These are phyloP conservation scores for Cyathus striatus DNA, from an alignment of 768 basidiomycete species.

Conservation along the genomic window DNA sequence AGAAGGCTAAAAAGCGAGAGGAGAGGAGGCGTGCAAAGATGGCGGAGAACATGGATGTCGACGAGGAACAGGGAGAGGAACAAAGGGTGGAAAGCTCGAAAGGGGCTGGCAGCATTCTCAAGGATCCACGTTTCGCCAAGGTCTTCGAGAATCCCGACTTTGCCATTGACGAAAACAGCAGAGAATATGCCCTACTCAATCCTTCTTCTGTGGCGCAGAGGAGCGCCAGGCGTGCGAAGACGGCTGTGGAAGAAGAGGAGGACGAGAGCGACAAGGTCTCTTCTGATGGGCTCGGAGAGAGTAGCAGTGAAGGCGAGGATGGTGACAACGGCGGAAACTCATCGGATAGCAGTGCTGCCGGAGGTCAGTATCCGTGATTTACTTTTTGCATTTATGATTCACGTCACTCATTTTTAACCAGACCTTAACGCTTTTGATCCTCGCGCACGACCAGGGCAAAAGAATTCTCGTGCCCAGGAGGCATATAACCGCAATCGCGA, in stretches of 20 bases:
- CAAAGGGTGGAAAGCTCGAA: slow-evolving; percentile 25
- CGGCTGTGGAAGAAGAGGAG: slow-evolving; percentile 84
- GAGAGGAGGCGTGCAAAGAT: slow-evolving; percentile 48
- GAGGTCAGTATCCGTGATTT: slow-evolving; percentile 30
- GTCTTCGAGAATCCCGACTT: slow-evolving; percentile 92
- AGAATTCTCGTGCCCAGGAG: slow-evolving; percentile 41
- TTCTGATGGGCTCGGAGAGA: slow-evolving; percentile 45
- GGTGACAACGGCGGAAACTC: slow-evolving; percentile 14
- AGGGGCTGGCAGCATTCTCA: slow-evolving; percentile 51
- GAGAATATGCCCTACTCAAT: slow-evolving; percentile 91
- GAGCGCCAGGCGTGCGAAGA: slow-evolving; percentile 50
- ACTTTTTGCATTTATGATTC: slow-evolving; percentile 1
- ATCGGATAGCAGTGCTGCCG: slow-evolving; percentile 51
- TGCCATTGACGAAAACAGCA: slow-evolving; percentile 80
- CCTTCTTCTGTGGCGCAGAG: slow-evolving; percentile 72
- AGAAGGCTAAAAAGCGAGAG: slow-evolving; percentile 49
- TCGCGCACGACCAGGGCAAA: slow-evolving; percentile 42
- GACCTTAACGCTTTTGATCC: slow-evolving; percentile 49
- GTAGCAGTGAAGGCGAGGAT: slow-evolving; percentile 32
- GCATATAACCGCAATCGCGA: slow-evolving; percentile 36
- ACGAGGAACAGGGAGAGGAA: slow-evolving; percentile 23
- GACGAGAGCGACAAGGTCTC: slow-evolving; percentile 77
- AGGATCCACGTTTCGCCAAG: slow-evolving; percentile 84
- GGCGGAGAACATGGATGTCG: slow-evolving; percentile 31
- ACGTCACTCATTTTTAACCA: slow-evolving; percentile 14